phyloP scores from a whole-genome alignment of 78 protist genomes.

The Dictyostelium intermedium region DNA sequence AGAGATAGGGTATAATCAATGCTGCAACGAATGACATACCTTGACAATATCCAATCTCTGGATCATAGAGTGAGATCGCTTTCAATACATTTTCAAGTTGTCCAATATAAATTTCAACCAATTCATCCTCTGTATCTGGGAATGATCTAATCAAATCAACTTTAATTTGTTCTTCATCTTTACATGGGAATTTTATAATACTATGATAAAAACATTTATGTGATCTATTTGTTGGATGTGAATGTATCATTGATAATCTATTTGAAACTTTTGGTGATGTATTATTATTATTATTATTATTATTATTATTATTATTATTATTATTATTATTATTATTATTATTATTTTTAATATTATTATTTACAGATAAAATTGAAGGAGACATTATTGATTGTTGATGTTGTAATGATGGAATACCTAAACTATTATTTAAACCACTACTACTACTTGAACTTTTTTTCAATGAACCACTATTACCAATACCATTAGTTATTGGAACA shows the following conservation, averaged over 20 bases:
- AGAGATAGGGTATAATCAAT: constrained; percentile 19
- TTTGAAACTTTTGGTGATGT: background rate
- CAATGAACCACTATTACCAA: background rate
- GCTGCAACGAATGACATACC: constrained; percentile 70
- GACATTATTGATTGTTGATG: background rate
- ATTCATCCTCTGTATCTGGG: background rate
- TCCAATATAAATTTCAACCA: constrained; percentile 12
- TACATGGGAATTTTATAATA: constrained; percentile 40
- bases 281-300: background rate
- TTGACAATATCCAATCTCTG: constrained; percentile 76
- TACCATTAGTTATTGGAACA: background rate
- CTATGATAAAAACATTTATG: constrained; percentile 71
- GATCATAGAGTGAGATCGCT: constrained; percentile 58
- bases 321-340: background rate
- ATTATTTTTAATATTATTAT: background rate
- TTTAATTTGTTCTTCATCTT: constrained; percentile 67
- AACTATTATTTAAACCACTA: constrained; percentile 17
- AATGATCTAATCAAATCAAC: constrained; percentile 63
- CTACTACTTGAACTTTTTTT: constrained; percentile 1
- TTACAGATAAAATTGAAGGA: background rate
- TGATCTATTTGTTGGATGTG: background rate
- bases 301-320: background rate
- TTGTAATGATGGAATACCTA: background rate
- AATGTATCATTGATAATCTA: background rate
- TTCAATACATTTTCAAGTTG: constrained; percentile 15